Evolutionary conservation across 2,329 filamentous ascomycete genomes (phyloP), one percentile per base, ranked within the genome.

Genomic region (Fusarium bulbicola): DNA sequence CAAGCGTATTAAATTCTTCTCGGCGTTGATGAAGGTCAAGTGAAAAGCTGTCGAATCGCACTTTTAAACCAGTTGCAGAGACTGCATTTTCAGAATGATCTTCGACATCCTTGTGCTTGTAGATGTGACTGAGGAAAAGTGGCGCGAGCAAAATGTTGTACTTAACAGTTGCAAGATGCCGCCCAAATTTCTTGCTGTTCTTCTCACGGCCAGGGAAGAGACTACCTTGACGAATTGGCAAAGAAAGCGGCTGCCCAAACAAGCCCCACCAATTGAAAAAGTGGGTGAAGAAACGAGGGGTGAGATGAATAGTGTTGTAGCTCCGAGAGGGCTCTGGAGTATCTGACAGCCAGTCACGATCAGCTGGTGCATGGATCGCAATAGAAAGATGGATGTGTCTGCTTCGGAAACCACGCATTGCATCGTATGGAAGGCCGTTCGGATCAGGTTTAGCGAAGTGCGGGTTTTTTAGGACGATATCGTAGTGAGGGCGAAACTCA

Each of bases 211-310:
- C 95, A 11, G 95, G 95, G 91, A 95, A 99, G 7, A 99, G 87
- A 52, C 89, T 88, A 21, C 96, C 96, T 84, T 99, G 97, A 2
- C 96, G 93, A 64, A 99, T 92, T 16, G 96, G 97, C 34, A 99
- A 86, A 16, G 95, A 97, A 91, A 98, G 95, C 14, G 95, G 93
- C 3, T 95, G 95, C 14, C 95, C 95, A 82, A 99, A 99, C 75
- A 98, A 90, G 2, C 93, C 95, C 95, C 95, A 98, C 96, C 96
- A 99, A 64, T 92, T 91, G 84, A 95, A 98, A 86, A 99, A 99
- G 80, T 99, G 96, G 0, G 95, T 98, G 81, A 99, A 99, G 85
- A 99, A 97, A 14, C 95, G 92, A 11, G 96, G 96, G 4, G 93
- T 96, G 36, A 99, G 88, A 81, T 99, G 97, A 3, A 98, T 93